These are phyloP conservation scores for Bruguiera hainesii DNA, from an alignment of 441 rosid species.

Conservation along the genomic window DNA sequence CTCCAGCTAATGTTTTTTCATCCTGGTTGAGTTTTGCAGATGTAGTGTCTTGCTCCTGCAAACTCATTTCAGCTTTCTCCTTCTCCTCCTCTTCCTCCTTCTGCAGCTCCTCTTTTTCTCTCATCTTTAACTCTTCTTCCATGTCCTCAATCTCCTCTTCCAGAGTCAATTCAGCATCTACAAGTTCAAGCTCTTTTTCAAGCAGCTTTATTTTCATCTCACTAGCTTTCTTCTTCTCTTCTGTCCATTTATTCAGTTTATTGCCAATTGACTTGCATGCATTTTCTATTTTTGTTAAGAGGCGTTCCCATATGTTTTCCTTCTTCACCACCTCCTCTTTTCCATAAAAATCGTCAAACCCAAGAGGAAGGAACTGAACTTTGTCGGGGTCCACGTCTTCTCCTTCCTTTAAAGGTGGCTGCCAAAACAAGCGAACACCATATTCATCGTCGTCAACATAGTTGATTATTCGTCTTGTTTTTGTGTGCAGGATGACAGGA, in stretches of 20 bases:
- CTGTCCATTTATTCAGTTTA: slow-evolving; percentile 67
- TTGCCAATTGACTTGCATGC: slow-evolving; percentile 45
- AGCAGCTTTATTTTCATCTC: slow-evolving; percentile 55
- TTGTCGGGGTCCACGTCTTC: slow-evolving; percentile 63
- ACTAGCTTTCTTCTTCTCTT: slow-evolving; percentile 60
- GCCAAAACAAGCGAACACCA: slow-evolving; percentile 80
- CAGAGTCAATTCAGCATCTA: slow-evolving; percentile 73
- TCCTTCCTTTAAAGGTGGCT: slow-evolving; percentile 67
- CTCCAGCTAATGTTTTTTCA: slow-evolving; percentile 35
- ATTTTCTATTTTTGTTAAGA: slow-evolving; percentile 50
- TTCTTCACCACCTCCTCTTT: slow-evolving; percentile 38
- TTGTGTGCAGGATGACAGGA: slow-evolving; percentile 76
- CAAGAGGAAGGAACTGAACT: slow-evolving; percentile 72
- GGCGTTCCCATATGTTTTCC: slow-evolving; percentile 38
- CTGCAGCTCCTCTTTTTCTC: slow-evolving; percentile 61
- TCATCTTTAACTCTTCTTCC: slow-evolving; percentile 55
- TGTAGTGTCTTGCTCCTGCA: slow-evolving; percentile 42
- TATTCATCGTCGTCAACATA: slow-evolving; percentile 76
- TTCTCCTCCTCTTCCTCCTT: slow-evolving; percentile 15
- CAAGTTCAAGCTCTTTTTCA: slow-evolving; percentile 62
- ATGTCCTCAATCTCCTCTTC: slow-evolving; percentile 86
- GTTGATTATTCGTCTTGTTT: slow-evolving; percentile 73
- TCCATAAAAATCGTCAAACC: slow-evolving; percentile 84
- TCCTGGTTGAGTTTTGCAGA: slow-evolving; percentile 29
- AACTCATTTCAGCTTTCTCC: slow-evolving; percentile 28